Percentiles rank a stretch among this genome's conserved stretches.
Evolutionary conservation across 2,329 filamentous ascomycete genomes (phyloP).

Genomic region (Fusarium hainanense): DNA sequence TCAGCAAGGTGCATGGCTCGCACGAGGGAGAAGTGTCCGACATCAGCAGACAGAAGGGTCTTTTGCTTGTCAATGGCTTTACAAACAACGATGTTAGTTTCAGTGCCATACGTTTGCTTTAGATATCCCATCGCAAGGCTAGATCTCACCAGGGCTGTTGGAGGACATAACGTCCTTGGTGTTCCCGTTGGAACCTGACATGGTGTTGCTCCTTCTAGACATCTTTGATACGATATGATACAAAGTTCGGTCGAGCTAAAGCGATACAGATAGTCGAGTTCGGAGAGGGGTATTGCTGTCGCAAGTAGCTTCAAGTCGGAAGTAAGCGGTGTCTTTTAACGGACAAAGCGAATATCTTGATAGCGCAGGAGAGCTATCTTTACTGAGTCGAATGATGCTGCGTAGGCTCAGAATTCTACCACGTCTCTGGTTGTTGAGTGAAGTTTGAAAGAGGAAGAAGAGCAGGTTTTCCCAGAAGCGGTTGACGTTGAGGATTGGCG

Average conservation of each 20-base stretch:
- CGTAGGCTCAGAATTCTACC: background rate
- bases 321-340: constrained; percentile 18
- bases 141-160: constrained; percentile 52
- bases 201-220: constrained; percentile 70
- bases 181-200: constrained; percentile 45
- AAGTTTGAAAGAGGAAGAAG: constrained; percentile 9
- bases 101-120: background rate
- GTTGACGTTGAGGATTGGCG: constrained; percentile 38
- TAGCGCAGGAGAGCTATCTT: background rate
- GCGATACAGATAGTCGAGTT: background rate
- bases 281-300: background rate
- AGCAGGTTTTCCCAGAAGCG: constrained; percentile 26
- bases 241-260: background rate
- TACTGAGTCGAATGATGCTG: background rate
- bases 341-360: background rate
- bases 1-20: constrained; percentile 81
- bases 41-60: constrained; percentile 74
- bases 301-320: constrained; percentile 7
- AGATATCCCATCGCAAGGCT: background rate
- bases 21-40: constrained; percentile 78
- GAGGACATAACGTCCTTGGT: constrained; percentile 47
- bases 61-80: constrained; percentile 80
- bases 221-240: constrained; percentile 55
- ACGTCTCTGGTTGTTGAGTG: constrained; percentile 1
- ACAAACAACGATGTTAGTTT: constrained; percentile 8